Base-by-base conservation (phyloP, 1,284 basidiomycete genomes). In the Heterobasidion parviporum region DNA sequence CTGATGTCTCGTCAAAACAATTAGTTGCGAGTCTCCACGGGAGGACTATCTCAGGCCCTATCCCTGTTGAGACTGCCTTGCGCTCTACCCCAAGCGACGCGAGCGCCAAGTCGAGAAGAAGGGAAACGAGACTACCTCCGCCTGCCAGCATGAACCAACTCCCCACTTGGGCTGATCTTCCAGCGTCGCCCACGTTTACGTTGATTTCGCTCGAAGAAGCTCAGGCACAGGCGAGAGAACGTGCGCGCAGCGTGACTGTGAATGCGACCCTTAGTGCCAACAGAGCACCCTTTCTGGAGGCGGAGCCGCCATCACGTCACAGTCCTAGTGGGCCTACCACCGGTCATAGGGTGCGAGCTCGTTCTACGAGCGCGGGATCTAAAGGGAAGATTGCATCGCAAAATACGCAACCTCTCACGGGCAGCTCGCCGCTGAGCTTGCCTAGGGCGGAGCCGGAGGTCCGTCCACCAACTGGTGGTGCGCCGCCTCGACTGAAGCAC, bases 121-220 rank as follows among this genome's bases (percentile, higher is more conserved):
- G 70, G 6, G 74, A 72, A 44, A 67, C 63, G 20, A 68, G 65
- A 45, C 70, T 64, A 50, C 64, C 73, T 44, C 68, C 53, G 16
- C 59, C 60, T n/a, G 26, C 26, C 26, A 26, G 26, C 26, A 66
- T 63, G 26, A 54, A 48, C 26, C 59, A 60, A 12, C 72, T 61
- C 72, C 70, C 57, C 15, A 62, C 67, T 18, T 83, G 79, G 78
- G 72, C 68, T 44, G 81, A 82, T 51, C 73, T 71, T 26, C 64
- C 69, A 32, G 67, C 70, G 10, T 68, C 76, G 7, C 75, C 80
- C 26, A 70, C 78, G 14, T 82, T 88, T 61, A 75, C 79, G 45
- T 75, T 90, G 36, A 89, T 91, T 53, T 81, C 87, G 6, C 72
- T 89, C 50, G 84, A 89, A 64, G 85, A 91, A 68, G 88, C 88